Evolutionary conservation across 192 early-diverging fungal species (phyloP).

Genomic region (Lobosporangium transversale): DNA sequence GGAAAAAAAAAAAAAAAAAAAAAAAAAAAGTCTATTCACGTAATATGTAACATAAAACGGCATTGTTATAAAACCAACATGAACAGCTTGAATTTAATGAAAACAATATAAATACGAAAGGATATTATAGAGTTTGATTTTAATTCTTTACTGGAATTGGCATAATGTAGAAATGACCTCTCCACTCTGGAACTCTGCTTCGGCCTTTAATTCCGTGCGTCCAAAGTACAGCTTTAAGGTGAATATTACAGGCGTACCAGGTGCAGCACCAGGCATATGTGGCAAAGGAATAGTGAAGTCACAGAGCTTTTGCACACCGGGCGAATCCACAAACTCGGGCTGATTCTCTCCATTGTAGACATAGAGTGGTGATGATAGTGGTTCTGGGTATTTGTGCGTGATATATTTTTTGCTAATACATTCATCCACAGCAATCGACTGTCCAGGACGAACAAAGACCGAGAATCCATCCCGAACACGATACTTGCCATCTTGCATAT

Average conservation of each 20-base stretch:
- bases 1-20: too few species aligned
- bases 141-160: conserved; percentile 37
- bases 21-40: too few species aligned
- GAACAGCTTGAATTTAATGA: too few species aligned
- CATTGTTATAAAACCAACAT: too few species aligned
- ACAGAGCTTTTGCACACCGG: conserved; percentile 48
- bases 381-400: conserved; percentile 54
- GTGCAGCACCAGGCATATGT: conserved; percentile 43
- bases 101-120: neutral
- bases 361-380: conserved; percentile 40
- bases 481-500: conserved; percentile 54
- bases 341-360: conserved; percentile 47
- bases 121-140: neutral
- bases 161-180: conserved; percentile 45
- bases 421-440: conserved; percentile 60
- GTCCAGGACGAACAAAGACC: conserved; percentile 48
- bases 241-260: conserved; percentile 45
- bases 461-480: conserved; percentile 52
- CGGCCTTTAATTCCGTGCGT: conserved; percentile 44
- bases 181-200: conserved; percentile 49
- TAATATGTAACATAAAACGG: too few species aligned
- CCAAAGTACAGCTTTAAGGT: conserved; percentile 45
- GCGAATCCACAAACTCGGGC: conserved; percentile 48
- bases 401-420: conserved; percentile 66
- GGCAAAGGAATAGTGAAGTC: conserved; percentile 49